These are phyloP conservation scores for Fusarium haematococcum DNA, from an alignment of 2,329 filamentous ascomycete genomes.

Conservation along the genomic window DNA sequence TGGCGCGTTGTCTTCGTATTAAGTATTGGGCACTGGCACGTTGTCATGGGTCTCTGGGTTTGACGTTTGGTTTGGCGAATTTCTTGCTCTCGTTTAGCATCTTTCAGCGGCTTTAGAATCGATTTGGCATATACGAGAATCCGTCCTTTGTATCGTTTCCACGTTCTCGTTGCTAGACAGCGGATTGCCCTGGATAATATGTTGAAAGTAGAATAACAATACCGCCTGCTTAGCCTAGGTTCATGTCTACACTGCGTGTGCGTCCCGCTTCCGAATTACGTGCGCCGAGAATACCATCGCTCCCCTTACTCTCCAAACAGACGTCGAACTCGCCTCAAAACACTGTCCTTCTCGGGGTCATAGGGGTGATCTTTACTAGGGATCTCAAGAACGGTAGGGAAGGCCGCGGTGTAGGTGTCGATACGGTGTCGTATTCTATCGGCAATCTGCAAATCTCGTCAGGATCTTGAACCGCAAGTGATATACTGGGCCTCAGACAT, in stretches of 20 bases:
- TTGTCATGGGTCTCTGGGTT: slow-evolving; percentile 29
- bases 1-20: slow-evolving; percentile 24
- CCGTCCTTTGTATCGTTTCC: slow-evolving; percentile 22
- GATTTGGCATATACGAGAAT: slow-evolving; percentile 34
- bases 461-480: slow-evolving; percentile 16
- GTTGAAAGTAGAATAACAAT: slow-evolving; percentile 12
- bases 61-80: slow-evolving; percentile 36
- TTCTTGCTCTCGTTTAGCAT: slow-evolving; percentile 34
- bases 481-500: slow-evolving; percentile 68
- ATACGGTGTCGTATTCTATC: slow-evolving; percentile 92
- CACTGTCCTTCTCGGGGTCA: slow-evolving; percentile 98
- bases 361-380: slow-evolving; percentile 99
- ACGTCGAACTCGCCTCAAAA: slow-evolving; percentile 83
- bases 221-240: slow-evolving; percentile 7
- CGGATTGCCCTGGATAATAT: slow-evolving; percentile 8
- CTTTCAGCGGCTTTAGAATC: slow-evolving; percentile 41
- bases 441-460: slow-evolving; percentile 73
- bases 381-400: slow-evolving; percentile 96
- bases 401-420: slow-evolving; percentile 92
- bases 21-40: slow-evolving; percentile 32
- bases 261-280: slow-evolving; percentile 15
- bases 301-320: slow-evolving; percentile 73
- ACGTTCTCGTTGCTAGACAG: slow-evolving; percentile 3
- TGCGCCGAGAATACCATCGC: not conserved
- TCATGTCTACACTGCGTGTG: slow-evolving; percentile 4